Evolutionary conservation across 805 yeast genomes (phyloP).

Genomic region (Saturnispora gosingensis): DNA sequence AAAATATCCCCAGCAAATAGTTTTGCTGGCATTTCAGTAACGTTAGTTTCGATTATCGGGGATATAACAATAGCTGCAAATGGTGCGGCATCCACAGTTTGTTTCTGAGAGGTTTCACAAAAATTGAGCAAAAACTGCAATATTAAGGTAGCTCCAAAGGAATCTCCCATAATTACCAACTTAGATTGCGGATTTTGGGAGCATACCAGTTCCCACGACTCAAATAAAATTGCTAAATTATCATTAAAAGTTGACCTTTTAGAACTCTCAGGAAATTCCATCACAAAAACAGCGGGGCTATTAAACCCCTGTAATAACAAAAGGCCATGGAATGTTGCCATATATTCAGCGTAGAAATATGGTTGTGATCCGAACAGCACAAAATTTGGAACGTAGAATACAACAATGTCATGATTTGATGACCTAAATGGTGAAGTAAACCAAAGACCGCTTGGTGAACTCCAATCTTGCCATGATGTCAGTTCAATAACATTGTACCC

Average conservation of each 20-base stretch:
- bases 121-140: conserved; percentile 28
- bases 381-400: conserved; percentile 40
- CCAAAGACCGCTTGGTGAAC: conserved; percentile 17
- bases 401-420: conserved; percentile 30
- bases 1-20: not conserved
- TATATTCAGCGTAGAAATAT: conserved; percentile 36
- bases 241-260: conserved; percentile 9
- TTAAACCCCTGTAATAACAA: conserved; percentile 40
- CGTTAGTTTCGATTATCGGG: conserved; percentile 20
- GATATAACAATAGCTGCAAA: conserved; percentile 22
- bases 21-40: no score
- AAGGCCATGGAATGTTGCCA: conserved; percentile 32
- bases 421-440: conserved; percentile 27
- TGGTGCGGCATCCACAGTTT: conserved; percentile 8
- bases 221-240: not conserved
- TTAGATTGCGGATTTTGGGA: conserved; percentile 21
- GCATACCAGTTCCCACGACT: not conserved
- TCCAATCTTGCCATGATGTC: conserved; percentile 17
- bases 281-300: conserved; percentile 37
- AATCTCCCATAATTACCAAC: conserved; percentile 35
- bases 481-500: conserved; percentile 30
- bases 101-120: not conserved
- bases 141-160: conserved; percentile 38
- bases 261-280: conserved; percentile 21
- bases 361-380: conserved; percentile 28